A percentile compares a stretch with the other conserved stretches of the same genome.
Evolutionary conservation across 176 grass and related monocot species (phyloP).

Genomic region (Lolium multiflorum): DNA sequence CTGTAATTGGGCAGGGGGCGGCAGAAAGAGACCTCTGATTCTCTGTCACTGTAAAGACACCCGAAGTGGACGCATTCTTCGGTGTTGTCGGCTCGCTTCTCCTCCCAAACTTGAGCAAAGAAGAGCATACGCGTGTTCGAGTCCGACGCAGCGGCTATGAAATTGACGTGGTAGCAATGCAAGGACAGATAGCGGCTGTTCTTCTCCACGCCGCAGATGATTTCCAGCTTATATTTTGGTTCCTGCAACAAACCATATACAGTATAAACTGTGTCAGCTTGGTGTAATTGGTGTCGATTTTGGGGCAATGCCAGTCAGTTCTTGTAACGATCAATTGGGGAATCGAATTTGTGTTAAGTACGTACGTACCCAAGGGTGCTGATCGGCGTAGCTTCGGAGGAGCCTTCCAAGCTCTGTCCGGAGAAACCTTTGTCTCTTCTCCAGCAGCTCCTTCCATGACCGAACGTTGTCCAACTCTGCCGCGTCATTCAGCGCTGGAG

Average conservation of each 20-base stretch:
- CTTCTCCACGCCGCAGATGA: neutral
- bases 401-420: neutral
- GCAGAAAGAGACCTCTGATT: slow-evolving; percentile 6
- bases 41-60: neutral
- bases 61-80: neutral
- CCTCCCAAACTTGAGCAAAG: neutral
- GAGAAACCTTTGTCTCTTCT: neutral
- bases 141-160: neutral
- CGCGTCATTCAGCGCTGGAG: neutral
- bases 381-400: neutral
- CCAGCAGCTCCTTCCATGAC: neutral
- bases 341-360: neutral
- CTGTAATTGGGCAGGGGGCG: neutral
- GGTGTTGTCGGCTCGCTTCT: neutral
- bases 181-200: neutral
- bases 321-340: neutral
- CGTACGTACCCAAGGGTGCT: neutral
- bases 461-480: neutral
- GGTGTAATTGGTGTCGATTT: too few species aligned
- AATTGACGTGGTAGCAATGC: neutral
- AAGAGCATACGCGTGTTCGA: neutral
- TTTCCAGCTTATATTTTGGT: neutral
- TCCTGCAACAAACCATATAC: neutral
- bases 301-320: too few species aligned
- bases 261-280: too few species aligned